Evolutionary conservation across 2,329 filamentous ascomycete species (phyloP).

Genomic region (Aspergillus sclerotialis): DNA sequence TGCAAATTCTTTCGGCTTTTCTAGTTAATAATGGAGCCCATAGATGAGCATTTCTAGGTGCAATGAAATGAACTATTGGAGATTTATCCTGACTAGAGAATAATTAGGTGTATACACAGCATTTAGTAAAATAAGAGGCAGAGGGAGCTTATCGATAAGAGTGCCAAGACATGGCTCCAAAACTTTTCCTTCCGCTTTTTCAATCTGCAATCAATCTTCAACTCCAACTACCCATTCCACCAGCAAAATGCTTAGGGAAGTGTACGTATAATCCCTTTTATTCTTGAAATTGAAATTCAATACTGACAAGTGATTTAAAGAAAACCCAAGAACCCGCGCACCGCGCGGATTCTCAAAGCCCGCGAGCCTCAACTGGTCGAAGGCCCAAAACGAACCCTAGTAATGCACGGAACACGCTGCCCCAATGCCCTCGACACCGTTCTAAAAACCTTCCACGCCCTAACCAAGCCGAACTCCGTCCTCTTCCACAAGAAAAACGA

Average conservation of each 20-base stretch:
- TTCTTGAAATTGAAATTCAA: not conserved
- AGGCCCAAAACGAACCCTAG: conserved; percentile 82
- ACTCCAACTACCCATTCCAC: not conserved
- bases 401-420: conserved; percentile 80
- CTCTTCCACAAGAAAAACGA: conserved; percentile 97
- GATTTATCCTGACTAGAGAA: no score
- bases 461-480: conserved; percentile 78
- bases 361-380: conserved; percentile 83
- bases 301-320: conserved; percentile 29
- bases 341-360: conserved; percentile 90
- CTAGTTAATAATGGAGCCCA: not conserved
- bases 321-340: conserved; percentile 75
- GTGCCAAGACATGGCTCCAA: conserved; percentile 31
- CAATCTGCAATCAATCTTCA: conserved; percentile 9
- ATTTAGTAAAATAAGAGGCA: no score
- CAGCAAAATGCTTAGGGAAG: conserved; percentile 36
- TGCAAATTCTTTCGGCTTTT: not conserved
- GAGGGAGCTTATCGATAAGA: conserved; percentile 37
- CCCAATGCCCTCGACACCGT: conserved; percentile 77
- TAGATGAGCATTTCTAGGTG: conserved; percentile 10
- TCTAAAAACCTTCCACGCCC: conserved; percentile 72
- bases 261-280: conserved; percentile 27
- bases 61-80: conserved; percentile 19
- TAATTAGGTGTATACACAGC: no score
- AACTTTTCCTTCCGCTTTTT: conserved; percentile 29